phyloP scores from a whole-genome alignment of 768 basidiomycete species.

The Sutorius australiensis region DNA sequence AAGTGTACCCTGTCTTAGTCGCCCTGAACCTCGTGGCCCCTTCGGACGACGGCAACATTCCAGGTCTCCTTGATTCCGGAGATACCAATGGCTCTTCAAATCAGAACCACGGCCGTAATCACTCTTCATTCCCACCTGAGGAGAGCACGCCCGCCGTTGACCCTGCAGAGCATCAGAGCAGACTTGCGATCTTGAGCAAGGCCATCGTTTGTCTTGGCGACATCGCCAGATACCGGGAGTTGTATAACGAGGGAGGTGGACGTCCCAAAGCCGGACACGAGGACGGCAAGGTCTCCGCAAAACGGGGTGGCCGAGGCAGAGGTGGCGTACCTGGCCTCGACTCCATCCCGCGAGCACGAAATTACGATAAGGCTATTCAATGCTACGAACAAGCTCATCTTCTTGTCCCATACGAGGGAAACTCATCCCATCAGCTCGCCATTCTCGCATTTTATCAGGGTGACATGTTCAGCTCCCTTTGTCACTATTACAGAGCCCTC shows the following conservation, averaged over 20 bases:
- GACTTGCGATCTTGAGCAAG: conserved; percentile 79
- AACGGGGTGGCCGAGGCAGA: conserved; percentile 44
- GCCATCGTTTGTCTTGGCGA: conserved; percentile 91
- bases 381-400: conserved; percentile 85
- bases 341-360: conserved; percentile 53
- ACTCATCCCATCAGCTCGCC: conserved; percentile 94
- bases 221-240: conserved; percentile 88
- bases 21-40: conserved; percentile 51
- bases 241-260: conserved; percentile 73
- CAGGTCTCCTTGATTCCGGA: conserved; percentile 20
- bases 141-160: conserved; percentile 40
- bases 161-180: conserved; percentile 42
- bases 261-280: conserved; percentile 67
- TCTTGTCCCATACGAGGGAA: conserved; percentile 85
- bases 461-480: conserved; percentile 75
- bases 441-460: conserved; percentile 83
- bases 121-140: conserved; percentile 62
- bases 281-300: conserved; percentile 39
- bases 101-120: conserved; percentile 46
- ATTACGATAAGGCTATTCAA: conserved; percentile 69
- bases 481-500: conserved; percentile 89
- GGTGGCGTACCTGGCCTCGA: conserved; percentile 44
- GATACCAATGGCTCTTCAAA: conserved; percentile 19
- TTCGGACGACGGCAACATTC: conserved; percentile 34
- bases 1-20: conserved; percentile 55